Conservation (phyloP, 495 filamentous ascomycete genomes). For the Melanomma pulvis-pyrius region DNA sequence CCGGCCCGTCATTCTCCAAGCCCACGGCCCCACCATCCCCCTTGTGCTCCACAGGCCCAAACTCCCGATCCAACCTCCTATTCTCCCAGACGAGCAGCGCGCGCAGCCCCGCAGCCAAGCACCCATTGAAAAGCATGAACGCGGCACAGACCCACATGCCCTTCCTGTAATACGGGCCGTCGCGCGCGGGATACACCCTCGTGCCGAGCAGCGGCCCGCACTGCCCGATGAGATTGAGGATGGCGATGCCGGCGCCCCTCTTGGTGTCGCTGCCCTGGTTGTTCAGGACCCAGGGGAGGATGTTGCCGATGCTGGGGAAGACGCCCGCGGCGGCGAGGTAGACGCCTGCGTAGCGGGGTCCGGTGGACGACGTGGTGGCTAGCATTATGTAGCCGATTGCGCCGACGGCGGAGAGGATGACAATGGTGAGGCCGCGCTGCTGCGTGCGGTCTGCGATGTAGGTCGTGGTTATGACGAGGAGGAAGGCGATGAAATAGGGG, state of each 20-base stretch:
- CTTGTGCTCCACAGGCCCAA: conserved; percentile 18
- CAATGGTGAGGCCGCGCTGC: conserved; percentile 71
- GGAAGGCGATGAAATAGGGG: conserved; percentile 76
- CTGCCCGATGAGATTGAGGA: conserved; percentile 64
- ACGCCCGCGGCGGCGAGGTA: conserved; percentile 42
- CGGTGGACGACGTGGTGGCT: conserved; percentile 32
- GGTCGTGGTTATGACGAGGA: conserved; percentile 66
- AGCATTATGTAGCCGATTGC: conserved; percentile 67
- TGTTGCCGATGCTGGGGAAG: conserved; percentile 44
- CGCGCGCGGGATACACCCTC: conserved; percentile 59
- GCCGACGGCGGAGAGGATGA: conserved; percentile 63
- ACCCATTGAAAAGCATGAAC: conserved; percentile 58
- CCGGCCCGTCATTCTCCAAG: conserved; percentile 35
- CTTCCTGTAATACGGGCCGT: conserved; percentile 61
- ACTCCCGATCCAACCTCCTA: conserved; percentile 36
- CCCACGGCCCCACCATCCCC: conserved; percentile 7
- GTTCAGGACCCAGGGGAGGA: conserved; percentile 43
- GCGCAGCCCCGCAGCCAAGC: conserved; percentile 54
- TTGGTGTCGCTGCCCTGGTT: conserved; percentile 58
- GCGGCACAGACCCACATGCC: conserved; percentile 62
- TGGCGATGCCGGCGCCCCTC: conserved; percentile 60
- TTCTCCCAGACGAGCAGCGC: conserved; percentile 52
- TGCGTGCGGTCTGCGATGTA: conserved; percentile 73
- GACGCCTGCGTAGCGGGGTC: conserved; percentile 41
- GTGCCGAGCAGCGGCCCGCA: conserved; percentile 65